phyloP scores from a whole-genome alignment of 2,329 filamentous ascomycete genomes.

The Diaporthe batatas region DNA sequence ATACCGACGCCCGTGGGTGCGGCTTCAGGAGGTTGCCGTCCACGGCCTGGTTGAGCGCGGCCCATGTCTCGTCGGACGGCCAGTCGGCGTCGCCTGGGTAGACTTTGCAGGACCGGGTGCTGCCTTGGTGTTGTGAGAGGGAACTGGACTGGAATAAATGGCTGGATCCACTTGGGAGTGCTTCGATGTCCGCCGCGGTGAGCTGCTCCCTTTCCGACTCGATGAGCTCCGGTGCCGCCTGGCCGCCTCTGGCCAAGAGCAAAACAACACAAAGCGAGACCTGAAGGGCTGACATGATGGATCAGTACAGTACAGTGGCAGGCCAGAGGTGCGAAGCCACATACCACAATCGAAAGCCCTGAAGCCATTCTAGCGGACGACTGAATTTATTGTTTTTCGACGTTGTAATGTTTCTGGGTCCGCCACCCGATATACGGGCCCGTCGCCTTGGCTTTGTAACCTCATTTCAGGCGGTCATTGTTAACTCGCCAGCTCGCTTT shows the following conservation, averaged over 20 bases:
- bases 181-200: slow-evolving; percentile 9
- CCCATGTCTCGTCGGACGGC: slow-evolving; percentile 51
- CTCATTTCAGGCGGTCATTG: background rate
- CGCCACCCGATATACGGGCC: background rate
- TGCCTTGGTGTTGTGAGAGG: too few relatives aligned
- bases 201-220: slow-evolving; percentile 23
- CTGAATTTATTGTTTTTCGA: background rate
- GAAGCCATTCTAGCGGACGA: too few relatives aligned
- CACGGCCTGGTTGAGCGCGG: slow-evolving; percentile 48
- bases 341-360: background rate
- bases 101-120: slow-evolving; percentile 46
- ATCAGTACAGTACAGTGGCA: background rate
- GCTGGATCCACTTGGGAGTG: background rate
- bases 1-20: slow-evolving; percentile 49
- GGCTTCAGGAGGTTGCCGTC: slow-evolving; percentile 51
- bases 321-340: background rate
- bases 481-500: background rate
- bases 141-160: slow-evolving; percentile 17
- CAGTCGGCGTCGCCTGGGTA: slow-evolving; percentile 49
- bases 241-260: background rate
- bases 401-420: background rate
- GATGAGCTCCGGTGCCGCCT: slow-evolving; percentile 17
- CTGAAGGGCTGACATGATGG: slow-evolving; percentile 1
- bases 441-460: slow-evolving; percentile 19
- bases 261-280: background rate